Evolutionary conservation across 208 protist genomes (phyloP), one percentile per base, ranked within the genome.

Genomic region (Naegleria lovaniensis): DNA sequence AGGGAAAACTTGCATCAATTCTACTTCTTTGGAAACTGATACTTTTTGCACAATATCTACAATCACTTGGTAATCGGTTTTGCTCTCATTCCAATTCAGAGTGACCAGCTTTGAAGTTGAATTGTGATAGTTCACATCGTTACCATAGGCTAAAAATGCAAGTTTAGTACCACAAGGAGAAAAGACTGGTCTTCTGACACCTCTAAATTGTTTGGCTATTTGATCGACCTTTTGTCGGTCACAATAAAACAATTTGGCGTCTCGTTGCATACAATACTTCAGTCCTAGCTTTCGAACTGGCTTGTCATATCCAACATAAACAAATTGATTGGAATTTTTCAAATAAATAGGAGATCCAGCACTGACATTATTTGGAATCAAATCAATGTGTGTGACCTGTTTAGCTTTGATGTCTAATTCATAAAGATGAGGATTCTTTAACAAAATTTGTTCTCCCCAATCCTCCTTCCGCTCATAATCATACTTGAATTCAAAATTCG

Each of bases 381-480:
- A 4, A 7, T 51, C 15, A 0, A 52, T 15, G 7, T 22, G 36
- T 5, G 36, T 87, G 9, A 40, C 33, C 39, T 87, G 13, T 7
- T 84, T 41, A 2, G 6, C 33, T 7, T 25, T 9, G 43, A 40
- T 38, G 52, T 51, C 41, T 19, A 51, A 51, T 33, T 87, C 22
- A 25, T 33, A 87, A 41, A 22, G 51, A 52, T 38, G 33, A 29
- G 19, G 33, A 36, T 19, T 87, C 25, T 40, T 25, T 29, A 22
- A 22, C 11, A 87, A 22, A 29, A 87, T 29, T 52, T 51, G 40
- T n/a, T 87, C 83, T 87, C 83, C 83, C 83, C 83, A 87, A 40
- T 87, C 83, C 19, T 87, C 83, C 43, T 87, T 22, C 11, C 15
- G 1, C 29, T 87, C 83, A 41, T 40, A 87, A 87, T 87, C 40